Evolutionary conservation across 2,329 filamentous ascomycete species (phyloP).

Genomic region (Paracamarosporium sp.): DNA sequence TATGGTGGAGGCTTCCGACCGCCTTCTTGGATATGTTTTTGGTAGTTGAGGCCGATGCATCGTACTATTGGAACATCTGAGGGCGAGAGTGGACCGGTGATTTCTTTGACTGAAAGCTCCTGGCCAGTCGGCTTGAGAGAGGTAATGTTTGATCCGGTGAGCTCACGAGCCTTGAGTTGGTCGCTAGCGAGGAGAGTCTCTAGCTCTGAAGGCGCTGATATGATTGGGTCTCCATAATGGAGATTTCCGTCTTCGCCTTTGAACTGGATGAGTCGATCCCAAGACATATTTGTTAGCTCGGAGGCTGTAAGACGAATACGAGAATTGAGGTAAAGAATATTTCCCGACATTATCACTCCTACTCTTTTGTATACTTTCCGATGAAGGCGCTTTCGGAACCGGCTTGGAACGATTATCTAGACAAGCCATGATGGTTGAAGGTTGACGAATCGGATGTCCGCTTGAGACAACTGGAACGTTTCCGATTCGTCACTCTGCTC

Average conservation of each 20-base stretch:
- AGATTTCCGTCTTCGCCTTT: constrained; percentile 3
- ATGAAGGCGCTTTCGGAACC: too few relatives aligned
- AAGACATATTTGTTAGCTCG: not conserved
- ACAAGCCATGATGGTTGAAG: too few relatives aligned
- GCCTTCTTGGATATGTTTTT: constrained; percentile 36
- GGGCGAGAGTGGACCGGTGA: constrained; percentile 32
- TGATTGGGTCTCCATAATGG: constrained; percentile 4
- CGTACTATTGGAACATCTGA: constrained; percentile 51
- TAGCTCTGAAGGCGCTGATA: not conserved
- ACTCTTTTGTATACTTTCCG: not conserved
- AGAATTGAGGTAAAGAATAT: too few relatives aligned
- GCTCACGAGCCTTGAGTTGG: constrained; percentile 1
- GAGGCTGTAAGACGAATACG: too few relatives aligned
- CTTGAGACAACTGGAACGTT: not conserved
- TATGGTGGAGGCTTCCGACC: constrained; percentile 15
- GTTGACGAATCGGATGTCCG: not conserved
- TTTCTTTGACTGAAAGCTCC: constrained; percentile 16
- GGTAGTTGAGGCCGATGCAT: constrained; percentile 56
- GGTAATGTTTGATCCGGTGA: not conserved
- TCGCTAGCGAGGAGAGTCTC: not conserved
- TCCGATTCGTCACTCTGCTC: too few relatives aligned
- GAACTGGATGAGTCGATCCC: constrained; percentile 8
- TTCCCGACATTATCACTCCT: too few relatives aligned
- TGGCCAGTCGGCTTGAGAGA: not conserved
- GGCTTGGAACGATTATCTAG: too few relatives aligned